Base-by-base conservation (phyloP, 345 rosid genomes). In the Trapa bicornis region DNA sequence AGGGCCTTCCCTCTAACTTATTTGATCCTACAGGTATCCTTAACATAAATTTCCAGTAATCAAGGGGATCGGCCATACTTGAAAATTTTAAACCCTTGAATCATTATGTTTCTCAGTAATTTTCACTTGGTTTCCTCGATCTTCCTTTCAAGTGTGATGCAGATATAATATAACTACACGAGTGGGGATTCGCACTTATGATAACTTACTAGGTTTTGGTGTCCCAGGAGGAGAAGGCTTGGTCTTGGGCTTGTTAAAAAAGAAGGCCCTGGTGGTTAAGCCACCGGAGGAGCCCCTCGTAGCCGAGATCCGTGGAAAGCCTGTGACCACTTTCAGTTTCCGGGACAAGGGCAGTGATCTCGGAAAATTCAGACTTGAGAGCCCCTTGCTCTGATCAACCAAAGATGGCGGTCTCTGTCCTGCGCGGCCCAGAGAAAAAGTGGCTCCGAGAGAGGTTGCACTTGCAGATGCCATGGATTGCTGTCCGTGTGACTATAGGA, bases 171-270 rank as follows among this genome's bases (percentile, higher is more conserved):
- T 12, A 47, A 0, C 53, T 10, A 47, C 56, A 50, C 22, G 17
- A 50, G 56, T 3, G 6, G 56, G 13, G 22, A 48, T 10, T 17
- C 22, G 56, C 17, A 17, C 17, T 15, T 15, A 50, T 54, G 60
- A 35, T 35, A 32, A 35, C 72, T 48, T 58, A 75, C 75, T 29
- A 4, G 79, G 52, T 13, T 33, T 66, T 32, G 75, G 50, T 32
- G 70, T 36, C 17, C 61, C 73, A 35, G 63, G 63, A 1, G 67
- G 37, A 33, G 48, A 61, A 64, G 68, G 13, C 65, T 50, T 72
- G 48, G n/a, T n/a, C 56, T 15, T 15, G 15, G 70, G 48, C 67
- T 76, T 76, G 62, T 53, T 69, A 71, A 58, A 73, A 70, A 76
- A 69, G 63, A 69, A 69, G 39, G 79, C 73, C n/a, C 36, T 69